Base-by-base conservation (phyloP, 192 early-diverging fungal genomes). In the Lobosporangium transversale region DNA sequence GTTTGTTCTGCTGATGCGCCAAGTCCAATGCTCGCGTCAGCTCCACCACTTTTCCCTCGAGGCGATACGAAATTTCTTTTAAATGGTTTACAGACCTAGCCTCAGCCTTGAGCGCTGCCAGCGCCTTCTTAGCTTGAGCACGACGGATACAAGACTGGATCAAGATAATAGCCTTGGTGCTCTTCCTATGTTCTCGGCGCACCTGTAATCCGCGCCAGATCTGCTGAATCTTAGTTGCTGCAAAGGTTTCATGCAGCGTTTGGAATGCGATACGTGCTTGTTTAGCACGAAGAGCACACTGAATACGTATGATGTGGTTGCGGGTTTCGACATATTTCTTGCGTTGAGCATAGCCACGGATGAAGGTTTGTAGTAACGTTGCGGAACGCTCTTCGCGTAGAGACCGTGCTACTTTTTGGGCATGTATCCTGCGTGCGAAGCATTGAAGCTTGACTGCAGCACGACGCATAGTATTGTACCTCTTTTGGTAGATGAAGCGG, bases 41-140 rank as follows among this genome's bases (percentile, higher is more conserved):
- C 78, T 95, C 94, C 70, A 98, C 90, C 58, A 99, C 94, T 86
- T 97, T 98, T 84, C 88, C 90, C 81, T 99, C 98, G 4, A 99
- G 83, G 82, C 91, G 91, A 80, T 94, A 94, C 32, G 96, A 95
- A 31, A 91, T 88, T 64, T 98, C 93, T 84, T 98, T 94, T 78
- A 96, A 90, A 64, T 98, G 97, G 59, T 88, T 91, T 17, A 95
- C 93, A 47, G 94, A 95, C 53, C 92, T 83, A 31, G 92, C 91
- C 82, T 99, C 98, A 27, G 89, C 86, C 78, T 93, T 91, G 62
- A 93, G 81, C 35, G 71, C 67, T 48, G 85, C 83, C 51, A 96
- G 79, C 68, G 89, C 87, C 55, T 87, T 87, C 52, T 87, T 80
- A 33, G 96, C 96, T 24, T 63, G 69, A 17, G 83, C 85, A 20